Conservation (phyloP, 345 rosid species). For the Psidium guajava region DNA sequence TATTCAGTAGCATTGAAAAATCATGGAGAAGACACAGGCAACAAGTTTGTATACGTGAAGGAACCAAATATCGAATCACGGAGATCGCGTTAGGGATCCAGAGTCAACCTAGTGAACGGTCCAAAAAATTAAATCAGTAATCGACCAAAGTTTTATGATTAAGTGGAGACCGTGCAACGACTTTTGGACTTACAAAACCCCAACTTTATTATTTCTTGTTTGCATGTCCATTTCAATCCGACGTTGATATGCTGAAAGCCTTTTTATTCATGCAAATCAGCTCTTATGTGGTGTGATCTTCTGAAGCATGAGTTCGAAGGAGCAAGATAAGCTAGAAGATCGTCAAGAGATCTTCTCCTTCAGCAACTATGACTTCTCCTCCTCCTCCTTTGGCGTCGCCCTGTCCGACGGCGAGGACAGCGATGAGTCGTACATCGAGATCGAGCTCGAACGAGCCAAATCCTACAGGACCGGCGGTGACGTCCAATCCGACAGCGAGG, state of each 20-base stretch:
- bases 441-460: slow-evolving; percentile 11
- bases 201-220: background rate
- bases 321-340: slow-evolving; percentile 4
- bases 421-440: slow-evolving; percentile 28
- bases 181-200: background rate
- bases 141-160: background rate
- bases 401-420: slow-evolving; percentile 7
- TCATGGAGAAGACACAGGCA: background rate
- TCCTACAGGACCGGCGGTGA: too few species aligned
- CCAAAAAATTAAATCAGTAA: background rate
- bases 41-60: background rate
- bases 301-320: background rate
- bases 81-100: background rate
- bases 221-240: background rate
- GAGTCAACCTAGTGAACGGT: background rate
- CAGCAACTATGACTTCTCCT: slow-evolving; percentile 3
- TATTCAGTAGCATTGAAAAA: background rate
- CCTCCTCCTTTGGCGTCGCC: slow-evolving; percentile 1
- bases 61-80: background rate
- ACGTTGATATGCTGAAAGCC: background rate
- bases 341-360: slow-evolving; percentile 13
- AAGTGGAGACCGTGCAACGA: background rate
- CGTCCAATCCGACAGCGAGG: background rate
- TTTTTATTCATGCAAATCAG: background rate
- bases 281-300: background rate